Evolutionary conservation across 805 yeast genomes (phyloP), one percentile per base, ranked within the genome.

Genomic region (Saccharomycopsis sp.): DNA sequence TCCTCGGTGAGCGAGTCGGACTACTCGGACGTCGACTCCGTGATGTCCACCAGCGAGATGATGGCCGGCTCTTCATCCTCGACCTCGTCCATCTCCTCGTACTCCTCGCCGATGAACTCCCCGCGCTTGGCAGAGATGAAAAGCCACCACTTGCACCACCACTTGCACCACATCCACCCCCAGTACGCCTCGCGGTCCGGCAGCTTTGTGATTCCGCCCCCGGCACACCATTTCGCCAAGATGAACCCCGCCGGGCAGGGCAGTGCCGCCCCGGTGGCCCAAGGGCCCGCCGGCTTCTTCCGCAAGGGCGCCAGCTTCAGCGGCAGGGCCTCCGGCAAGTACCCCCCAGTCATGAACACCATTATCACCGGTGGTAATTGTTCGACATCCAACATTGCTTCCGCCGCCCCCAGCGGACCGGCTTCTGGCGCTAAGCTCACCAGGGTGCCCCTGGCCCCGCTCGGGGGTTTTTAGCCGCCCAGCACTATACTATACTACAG

Each of bases 61-160:
- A 23, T 20, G 37, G 20, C 61, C 24, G 62, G 65, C 37, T 70
- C 74, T 50, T 64, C 71, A 16, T 70, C 75, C 4, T 78, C 78
- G 8, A 70, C 72, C 9, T 73, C 77, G 14, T 78, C 77, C 16
- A 48, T 40, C 12, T 59, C 63, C 2, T 57, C 60, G 23, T 61
- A 57, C 51, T 53, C 16, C 51, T 58, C 61, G 9, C 61, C 61
- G 24, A 55, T 58, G 58, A 55, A 50, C 37, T 48, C 54, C 4
- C 61, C 61, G 50, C 50, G 58, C 3, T 20, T 51, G 15, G 58
- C 24, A 3, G 52, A 24, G 7, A 51, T 47, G 23, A 18, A 18
- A n/a, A 18, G 51, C 21, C 52, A 34, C n/a, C 21, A 16, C 15
- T 20, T 18, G 29, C 37, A 24, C 16, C 51, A 41, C 12, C 56